phyloP scores from a whole-genome alignment of 2,329 filamentous ascomycete species.

The Verticillium tricorpus region DNA sequence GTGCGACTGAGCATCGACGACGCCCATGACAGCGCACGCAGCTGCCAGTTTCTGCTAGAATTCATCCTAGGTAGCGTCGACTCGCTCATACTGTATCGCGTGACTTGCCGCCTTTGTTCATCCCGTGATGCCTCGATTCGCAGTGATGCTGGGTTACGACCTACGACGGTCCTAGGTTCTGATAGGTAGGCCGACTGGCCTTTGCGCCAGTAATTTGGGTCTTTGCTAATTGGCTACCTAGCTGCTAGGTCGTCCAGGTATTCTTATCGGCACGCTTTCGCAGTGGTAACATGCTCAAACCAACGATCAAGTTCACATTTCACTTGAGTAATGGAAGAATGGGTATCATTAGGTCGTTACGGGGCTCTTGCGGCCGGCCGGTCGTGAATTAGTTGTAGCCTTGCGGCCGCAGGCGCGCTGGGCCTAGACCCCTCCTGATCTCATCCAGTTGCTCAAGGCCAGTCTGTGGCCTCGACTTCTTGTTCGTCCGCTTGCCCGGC shows the following conservation, averaged over 20 bases:
- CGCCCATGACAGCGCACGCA: too few relatives aligned
- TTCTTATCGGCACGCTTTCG: too few relatives aligned
- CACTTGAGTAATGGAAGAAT: neutral
- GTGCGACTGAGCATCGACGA: too few relatives aligned
- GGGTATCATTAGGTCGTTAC: slow-evolving; percentile 4
- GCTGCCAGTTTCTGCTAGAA: neutral
- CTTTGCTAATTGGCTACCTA: too few relatives aligned
- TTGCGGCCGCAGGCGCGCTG: slow-evolving; percentile 53
- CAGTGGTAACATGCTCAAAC: too few relatives aligned
- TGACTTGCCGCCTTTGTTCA: neutral
- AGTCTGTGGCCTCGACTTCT: slow-evolving; percentile 74
- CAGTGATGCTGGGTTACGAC: neutral
- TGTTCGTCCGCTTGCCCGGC: slow-evolving; percentile 68
- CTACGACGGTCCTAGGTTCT: neutral
- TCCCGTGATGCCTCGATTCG: neutral
- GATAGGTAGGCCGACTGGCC: too few relatives aligned
- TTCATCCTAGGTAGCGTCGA: neutral
- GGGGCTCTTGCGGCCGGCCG: neutral
- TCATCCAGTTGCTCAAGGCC: slow-evolving; percentile 90
- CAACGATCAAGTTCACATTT: neutral
- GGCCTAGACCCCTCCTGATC: slow-evolving; percentile 74
- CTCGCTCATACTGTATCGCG: too few relatives aligned
- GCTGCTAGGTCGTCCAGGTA: too few relatives aligned
- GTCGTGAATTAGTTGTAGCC: neutral
- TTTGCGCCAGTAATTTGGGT: too few relatives aligned